Evolutionary conservation across 345 rosid genomes (phyloP), one percentile per base, ranked within the genome.

Genomic region (Populus deltoides): DNA sequence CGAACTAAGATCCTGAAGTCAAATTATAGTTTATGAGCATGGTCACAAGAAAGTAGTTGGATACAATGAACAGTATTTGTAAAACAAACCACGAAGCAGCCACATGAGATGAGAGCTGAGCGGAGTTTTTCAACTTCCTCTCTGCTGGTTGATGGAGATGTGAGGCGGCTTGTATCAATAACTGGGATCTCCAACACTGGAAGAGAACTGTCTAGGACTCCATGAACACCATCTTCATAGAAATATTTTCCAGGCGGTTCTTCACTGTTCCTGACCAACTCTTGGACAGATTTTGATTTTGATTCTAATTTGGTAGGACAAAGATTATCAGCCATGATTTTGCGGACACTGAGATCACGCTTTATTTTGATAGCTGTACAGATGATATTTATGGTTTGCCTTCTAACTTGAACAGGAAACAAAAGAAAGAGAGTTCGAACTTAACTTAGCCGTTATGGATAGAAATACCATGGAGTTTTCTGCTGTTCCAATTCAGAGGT

Each of bases 11-110:
- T 53, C 8, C 8, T 20, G 59, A 7, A 18, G 59, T 53, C 24
- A 53, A 53, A 18, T 18, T 53, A 3, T 53, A 53, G 59, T 53
- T 6, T 16, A 51, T 51, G 24, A 20, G 59, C 24, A 53, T 1
- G 59, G 22, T 53, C 24, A 20, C 59, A 20, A 53, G n/a, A 53
- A 7, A 53, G 59, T 18, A 7, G 22, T 2, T 18, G 59, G 24
- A 53, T 53, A 18, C 59, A 53, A 53, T 6, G 24, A 53, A 20
- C 2, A 53, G n/a, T 53, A 20, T 0, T 53, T 7, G 17, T 20
- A 15, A 78, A 25, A 7, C 22, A 53, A 31, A 93, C 98, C 92
- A 88, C 89, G 74, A 93, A 83, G 86, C 91, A 91, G 38, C 94
- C 94, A 80, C 89, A 85, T 39, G 82, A 76, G 81, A 76, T 35